These are phyloP conservation scores for Moricandia moricandioides DNA, from an alignment of 345 rosid species.

Conservation along the genomic window DNA sequence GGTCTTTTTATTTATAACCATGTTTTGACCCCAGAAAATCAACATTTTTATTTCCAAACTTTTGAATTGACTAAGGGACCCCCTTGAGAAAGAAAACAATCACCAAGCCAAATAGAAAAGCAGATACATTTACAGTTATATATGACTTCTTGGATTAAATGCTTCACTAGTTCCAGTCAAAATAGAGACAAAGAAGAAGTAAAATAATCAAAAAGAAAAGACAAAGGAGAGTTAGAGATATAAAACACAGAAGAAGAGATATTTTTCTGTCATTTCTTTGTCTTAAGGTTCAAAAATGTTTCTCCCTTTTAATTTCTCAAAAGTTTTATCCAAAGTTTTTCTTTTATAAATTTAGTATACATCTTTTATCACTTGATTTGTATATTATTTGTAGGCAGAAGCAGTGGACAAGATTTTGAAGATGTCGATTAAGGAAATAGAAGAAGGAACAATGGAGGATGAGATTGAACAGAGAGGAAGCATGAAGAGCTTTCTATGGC, in stretches of 20 bases:
- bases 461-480: not conserved
- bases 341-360: not conserved
- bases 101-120: not conserved
- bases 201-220: not conserved
- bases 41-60: not conserved
- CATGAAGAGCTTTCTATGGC: constrained; percentile 9
- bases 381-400: not conserved
- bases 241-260: not conserved
- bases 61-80: not conserved
- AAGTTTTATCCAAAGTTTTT: not conserved
- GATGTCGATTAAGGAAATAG: not conserved
- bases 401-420: not conserved
- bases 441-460: not conserved
- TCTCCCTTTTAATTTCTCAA: not conserved
- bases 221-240: not conserved
- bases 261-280: not conserved
- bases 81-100: not conserved
- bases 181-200: not conserved
- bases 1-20: not conserved
- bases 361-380: not conserved
- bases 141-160: not conserved
- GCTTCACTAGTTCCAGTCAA: not conserved
- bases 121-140: not conserved
- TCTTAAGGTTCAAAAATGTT: not conserved
- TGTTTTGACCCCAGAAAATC: not conserved